These are phyloP conservation scores for Cutaneotrichosporon mucoides DNA, from an alignment of 1,284 basidiomycete species.

Conservation along the genomic window DNA sequence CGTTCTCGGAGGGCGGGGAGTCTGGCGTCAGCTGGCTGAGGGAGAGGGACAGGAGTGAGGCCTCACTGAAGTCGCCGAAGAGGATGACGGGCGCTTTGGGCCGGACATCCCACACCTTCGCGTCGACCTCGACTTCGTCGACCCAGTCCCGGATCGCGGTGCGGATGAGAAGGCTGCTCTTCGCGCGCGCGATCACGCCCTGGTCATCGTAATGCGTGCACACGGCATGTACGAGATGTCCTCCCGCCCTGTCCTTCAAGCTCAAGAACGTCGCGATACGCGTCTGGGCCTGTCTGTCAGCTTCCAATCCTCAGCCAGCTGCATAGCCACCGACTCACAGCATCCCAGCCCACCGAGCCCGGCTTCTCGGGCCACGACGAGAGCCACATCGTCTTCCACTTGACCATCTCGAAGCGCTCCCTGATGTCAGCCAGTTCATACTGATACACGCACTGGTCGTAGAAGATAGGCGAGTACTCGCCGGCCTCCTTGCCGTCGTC, in stretches of 20 bases:
- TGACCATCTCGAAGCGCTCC: slow-evolving; percentile 9
- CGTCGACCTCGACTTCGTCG: slow-evolving; percentile 17
- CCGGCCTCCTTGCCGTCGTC: slow-evolving; percentile 59
- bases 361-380: slow-evolving; percentile 34
- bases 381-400: slow-evolving; percentile 43
- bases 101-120: not conserved
- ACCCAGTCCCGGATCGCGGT: slow-evolving; percentile 31
- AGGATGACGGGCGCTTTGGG: slow-evolving; percentile 30
- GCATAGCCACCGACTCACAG: slow-evolving; percentile 29
- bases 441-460: slow-evolving; percentile 51
- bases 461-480: slow-evolving; percentile 65
- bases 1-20: slow-evolving; percentile 41
- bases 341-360: slow-evolving; percentile 46
- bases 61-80: slow-evolving; percentile 46
- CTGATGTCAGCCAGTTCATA: not conserved
- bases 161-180: slow-evolving; percentile 41
- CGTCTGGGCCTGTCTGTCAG: slow-evolving; percentile 28
- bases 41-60: not conserved
- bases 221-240: slow-evolving; percentile 36
- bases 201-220: slow-evolving; percentile 47
- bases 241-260: slow-evolving; percentile 18
- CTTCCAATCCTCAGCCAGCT: too few relatives aligned
- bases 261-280: slow-evolving; percentile 44
- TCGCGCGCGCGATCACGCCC: slow-evolving; percentile 33
- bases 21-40: slow-evolving; percentile 24